Base-by-base conservation (phyloP, 2,329 filamentous ascomycete genomes). In the Colletotrichum salicis region DNA sequence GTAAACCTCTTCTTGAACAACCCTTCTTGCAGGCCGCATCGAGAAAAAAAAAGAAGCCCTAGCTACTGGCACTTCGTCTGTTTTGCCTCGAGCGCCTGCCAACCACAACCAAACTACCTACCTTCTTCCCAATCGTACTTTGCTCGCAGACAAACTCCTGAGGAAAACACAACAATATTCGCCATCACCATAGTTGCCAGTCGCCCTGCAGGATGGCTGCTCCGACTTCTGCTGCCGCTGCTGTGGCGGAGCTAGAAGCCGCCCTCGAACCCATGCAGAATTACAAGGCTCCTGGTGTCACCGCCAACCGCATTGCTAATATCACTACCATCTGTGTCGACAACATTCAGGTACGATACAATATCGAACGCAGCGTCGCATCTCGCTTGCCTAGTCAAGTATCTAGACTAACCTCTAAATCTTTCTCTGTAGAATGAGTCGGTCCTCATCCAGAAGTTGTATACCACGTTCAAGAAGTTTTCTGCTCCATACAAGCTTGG, bases 401-500 rank as follows among this genome's bases (percentile, higher is more conserved):
- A 48, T 19, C 41, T 48, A 61, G 73, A 76, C 78, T 80, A 78
- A 79, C 75, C 69, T 64, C 12, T 76, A 24, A 68, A 61, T 57
- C 61, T 72, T 65, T 60, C 61, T 70, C 71, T 78, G 79, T 85
- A 98, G 96, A 96, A 93, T 84, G 96, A 98, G 86, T 96, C 94
- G 66, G 91, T 95, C 78, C 91, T 99, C 80, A 94, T 98, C 78
- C 95, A 97, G 83, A 98, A 97, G 83, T 93, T 99, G 79, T 97
- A 94, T 85, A 97, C 95, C 76, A 95, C 98, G 80, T 97, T 98
- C 89, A 97, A 97, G 84, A 97, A 96, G 84, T 92, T 95, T 76
- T 94, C 94, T 72, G 91, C 91, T 81, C 97, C 95, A 82, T 96
- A 99, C 90, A 99, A 99, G 86, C 90, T 99, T 83, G 96, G 96